Conservation (phyloP, 1,284 basidiomycete species). For the Wolfiporia cocos region DNA sequence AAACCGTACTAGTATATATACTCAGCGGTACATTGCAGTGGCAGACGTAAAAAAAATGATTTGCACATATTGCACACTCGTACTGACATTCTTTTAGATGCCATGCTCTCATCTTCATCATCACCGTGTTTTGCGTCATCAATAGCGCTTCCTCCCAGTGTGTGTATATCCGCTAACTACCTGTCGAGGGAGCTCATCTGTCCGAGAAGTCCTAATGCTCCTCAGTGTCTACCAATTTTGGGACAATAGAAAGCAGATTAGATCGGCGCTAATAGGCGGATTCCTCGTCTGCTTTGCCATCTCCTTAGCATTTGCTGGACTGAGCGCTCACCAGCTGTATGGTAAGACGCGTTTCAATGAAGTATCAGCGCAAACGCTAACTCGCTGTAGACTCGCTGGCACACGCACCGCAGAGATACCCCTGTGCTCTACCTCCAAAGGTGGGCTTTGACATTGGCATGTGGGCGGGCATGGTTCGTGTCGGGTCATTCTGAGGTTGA, state of each 20-base stretch:
- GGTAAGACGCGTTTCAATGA: not conserved
- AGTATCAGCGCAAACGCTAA: not conserved
- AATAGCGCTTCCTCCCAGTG: conserved; percentile 1
- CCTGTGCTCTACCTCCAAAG: not conserved
- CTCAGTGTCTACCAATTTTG: not conserved
- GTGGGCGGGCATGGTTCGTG: not conserved
- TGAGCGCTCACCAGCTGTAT: not conserved
- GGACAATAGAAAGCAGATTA: not conserved
- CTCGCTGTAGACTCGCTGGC: not conserved
- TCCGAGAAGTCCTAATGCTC: not conserved
- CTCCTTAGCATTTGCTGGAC: not conserved
- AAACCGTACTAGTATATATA: no score
- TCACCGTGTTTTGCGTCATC: not conserved
- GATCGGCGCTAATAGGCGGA: not conserved
- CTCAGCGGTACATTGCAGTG: not conserved
- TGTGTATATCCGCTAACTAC: not conserved
- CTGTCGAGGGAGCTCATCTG: not conserved
- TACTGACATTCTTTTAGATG: not conserved
- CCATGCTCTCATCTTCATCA: not conserved
- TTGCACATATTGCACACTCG: not conserved
- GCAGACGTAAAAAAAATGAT: not conserved
- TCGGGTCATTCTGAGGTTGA: not conserved
- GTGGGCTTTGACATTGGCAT: not conserved
- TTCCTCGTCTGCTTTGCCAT: not conserved
- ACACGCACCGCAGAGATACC: not conserved